Base-by-base conservation (phyloP, 768 basidiomycete species). In the Dacryopinax primogenitus region DNA sequence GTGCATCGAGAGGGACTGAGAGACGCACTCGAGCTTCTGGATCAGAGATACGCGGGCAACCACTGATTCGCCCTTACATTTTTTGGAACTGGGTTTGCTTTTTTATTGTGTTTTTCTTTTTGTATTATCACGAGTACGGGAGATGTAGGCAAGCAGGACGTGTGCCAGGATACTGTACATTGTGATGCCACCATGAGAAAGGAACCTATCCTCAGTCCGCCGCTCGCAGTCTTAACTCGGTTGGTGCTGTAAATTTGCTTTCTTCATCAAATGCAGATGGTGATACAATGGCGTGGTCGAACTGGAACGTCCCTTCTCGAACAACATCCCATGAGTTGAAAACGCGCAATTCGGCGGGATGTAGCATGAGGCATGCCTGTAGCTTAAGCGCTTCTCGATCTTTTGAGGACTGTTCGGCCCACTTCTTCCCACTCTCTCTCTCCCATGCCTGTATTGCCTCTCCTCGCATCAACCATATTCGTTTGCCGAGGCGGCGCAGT, bases 21-120 rank as follows among this genome's bases (percentile, higher is more conserved):
- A 63, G 86, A 90, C 68, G 90, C 89, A 4, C 74, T 92, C 26
- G 84, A 85, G 66, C 73, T 92, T 28, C 78, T 92, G 36, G 89
- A 92, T 71, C 73, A 74, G 18, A 74, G 74, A 63, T 78, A 58
- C 26, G 74, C 66, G 45, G 63, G 63, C 34, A 62, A n/a, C 45
- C 62, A 39, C 66, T 51, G 66, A 28, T 33, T 15, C 28, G 16
- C 26, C 34, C 13, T 21, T 36, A 58, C 26, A 2, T 18, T 39
- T 34, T 26, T 39, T 15, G 26, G 26, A 47, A 18, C 21, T 18
- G 32, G 32, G 12, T 39, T 41, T 47, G 44, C 2, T 32, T 18
- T 47, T 63, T 26, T 41, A 15, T 28, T 35, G 47, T 33, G 36
- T 30, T 33, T 45, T 65, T 28, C 33, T 32, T 18, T 64, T 61